These are phyloP conservation scores for Bruguiera parviflora DNA, from an alignment of 345 rosid genomes.

Conservation along the genomic window DNA sequence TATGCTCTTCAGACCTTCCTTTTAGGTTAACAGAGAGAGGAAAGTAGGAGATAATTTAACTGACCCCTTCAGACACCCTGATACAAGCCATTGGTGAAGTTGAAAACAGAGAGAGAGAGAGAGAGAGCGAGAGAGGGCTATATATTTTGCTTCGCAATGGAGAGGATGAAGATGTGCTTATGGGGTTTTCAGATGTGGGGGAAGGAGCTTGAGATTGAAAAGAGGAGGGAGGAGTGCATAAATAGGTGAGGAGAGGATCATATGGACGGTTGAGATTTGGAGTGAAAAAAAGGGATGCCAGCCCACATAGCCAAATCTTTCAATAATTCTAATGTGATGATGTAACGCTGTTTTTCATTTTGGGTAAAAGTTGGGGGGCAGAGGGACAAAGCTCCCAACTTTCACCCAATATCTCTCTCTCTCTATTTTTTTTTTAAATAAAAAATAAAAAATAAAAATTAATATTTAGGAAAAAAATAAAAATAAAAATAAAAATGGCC, in stretches of 20 bases:
- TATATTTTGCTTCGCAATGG: constrained; percentile 2
- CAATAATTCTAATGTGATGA: no score
- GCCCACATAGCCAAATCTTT: no score
- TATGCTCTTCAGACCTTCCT: background rate
- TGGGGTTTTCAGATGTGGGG: background rate
- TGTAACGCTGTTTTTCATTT: no score
- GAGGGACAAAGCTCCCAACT: no score
- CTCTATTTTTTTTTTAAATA: no score
- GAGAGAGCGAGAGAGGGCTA: background rate
- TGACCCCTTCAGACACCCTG: constrained; percentile 52
- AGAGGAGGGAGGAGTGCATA: constrained; percentile 25
- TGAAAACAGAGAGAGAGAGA: background rate
- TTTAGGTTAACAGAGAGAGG: background rate
- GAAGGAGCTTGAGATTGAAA: constrained; percentile 16
- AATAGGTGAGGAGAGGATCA: constrained; percentile 39
- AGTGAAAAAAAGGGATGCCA: background rate
- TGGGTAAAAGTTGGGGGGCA: no score
- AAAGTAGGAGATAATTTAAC: constrained; percentile 11
- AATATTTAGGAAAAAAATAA: no score
- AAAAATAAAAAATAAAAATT: no score
- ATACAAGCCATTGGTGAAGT: constrained; percentile 45
- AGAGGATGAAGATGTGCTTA: constrained; percentile 17
- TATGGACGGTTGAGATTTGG: constrained; percentile 50
- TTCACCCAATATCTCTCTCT: no score
- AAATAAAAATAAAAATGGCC: no score